phyloP scores from a whole-genome alignment of 2,329 filamentous ascomycete species.

The Cladophialophora psammophila region DNA sequence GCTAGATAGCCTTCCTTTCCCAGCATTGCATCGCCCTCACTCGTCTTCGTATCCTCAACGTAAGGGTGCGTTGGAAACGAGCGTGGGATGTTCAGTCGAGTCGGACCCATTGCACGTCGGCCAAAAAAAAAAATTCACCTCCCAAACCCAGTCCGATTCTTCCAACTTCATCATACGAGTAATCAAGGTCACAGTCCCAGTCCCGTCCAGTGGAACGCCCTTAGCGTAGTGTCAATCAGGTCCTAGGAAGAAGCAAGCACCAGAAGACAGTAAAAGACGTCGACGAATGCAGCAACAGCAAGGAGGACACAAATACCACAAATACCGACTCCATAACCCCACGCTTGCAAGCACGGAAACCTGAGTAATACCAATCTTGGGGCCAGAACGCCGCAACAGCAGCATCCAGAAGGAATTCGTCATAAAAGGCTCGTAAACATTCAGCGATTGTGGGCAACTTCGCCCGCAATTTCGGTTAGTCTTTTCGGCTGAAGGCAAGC shows the following conservation, averaged over 20 bases:
- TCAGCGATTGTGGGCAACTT: conserved; percentile 34
- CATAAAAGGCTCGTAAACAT: neutral
- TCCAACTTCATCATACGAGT: neutral
- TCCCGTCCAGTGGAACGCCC: neutral
- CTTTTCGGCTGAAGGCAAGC: conserved; percentile 28
- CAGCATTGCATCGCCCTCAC: neutral
- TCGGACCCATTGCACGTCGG: neutral
- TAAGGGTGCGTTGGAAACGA: neutral
- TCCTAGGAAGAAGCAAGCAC: conserved; percentile 3
- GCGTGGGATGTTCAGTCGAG: neutral
- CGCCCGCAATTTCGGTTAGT: conserved; percentile 35
- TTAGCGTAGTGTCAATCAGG: neutral
- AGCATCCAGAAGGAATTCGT: neutral
- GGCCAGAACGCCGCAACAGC: neutral
- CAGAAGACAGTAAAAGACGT: conserved; percentile 1
- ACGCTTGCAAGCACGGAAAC: conserved; percentile 19
- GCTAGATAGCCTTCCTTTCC: conserved; percentile 10
- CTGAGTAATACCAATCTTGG: neutral
- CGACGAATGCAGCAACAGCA: neutral
- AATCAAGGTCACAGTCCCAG: conserved; percentile 11
- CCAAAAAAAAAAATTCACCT: neutral
- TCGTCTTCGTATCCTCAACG: conserved; percentile 7
- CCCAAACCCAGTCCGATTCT: neutral
- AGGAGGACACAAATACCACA: neutral
- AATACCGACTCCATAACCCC: conserved; percentile 22